Base-by-base conservation (phyloP, 202 grass and related monocot genomes). In the Cymbopogon flexuosus region DNA sequence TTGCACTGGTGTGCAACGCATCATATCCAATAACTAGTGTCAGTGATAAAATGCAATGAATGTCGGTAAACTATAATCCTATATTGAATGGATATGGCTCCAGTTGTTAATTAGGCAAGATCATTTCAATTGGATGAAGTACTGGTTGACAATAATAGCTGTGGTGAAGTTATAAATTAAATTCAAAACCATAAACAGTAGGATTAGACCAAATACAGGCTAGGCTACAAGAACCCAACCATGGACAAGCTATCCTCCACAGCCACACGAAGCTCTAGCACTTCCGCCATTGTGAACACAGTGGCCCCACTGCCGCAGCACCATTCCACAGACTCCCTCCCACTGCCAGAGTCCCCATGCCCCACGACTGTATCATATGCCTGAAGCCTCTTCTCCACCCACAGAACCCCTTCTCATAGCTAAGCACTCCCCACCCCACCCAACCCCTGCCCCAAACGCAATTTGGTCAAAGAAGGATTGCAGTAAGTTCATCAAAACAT, bases 21-120 rank as follows among this genome's bases (percentile, higher is more conserved):
- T 69, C 40, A 79, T 56, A 75, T 67, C 7, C 15, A 35, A 61
- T 31, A 31, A 69, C 18, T 82, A 6, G 5, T 56, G 9, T n/a
- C 1, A 6, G 58, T 66, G 18, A 66, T 66, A 49, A 87, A 57
- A 67, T 37, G 37, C n/a, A 78, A 57, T 49, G n/a, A 61, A 83
- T 21, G 66, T 62, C 0, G 36, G 37, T n/a, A 24, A 68, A 52
- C 5, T n/a, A 52, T 52, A 52, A 52, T n/a, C 43, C 39, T 62
- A 69, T 43, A 62, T 34, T 75, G n/a, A 70, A 49, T 31, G 37
- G 18, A 71, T 22, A 63, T 76, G 42, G 7, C 41, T 64, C n/a
- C 22, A 72, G 10, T 31, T 21, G 23, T 54, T 66, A 39, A 62
- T 27, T 59, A 49, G 73, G 52, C 27, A 80, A 69, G 10, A 54